Conservation (phyloP, 2,329 filamentous ascomycete species). For the Harringtonia aguacate region DNA sequence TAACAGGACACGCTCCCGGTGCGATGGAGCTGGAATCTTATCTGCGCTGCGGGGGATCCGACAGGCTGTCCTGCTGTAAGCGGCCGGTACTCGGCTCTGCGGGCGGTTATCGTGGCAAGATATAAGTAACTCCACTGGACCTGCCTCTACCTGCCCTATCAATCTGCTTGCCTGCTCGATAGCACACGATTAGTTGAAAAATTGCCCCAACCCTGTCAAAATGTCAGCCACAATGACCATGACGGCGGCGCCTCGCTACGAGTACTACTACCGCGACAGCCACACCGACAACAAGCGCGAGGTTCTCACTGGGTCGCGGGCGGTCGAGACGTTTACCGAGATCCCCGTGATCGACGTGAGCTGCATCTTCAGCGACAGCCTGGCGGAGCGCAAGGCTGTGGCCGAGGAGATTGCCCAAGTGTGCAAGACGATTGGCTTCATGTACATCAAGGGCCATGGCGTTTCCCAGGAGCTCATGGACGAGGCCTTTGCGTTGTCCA, state of each 20-base stretch:
- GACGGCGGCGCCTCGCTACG: slow-evolving; percentile 3
- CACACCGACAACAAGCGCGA: slow-evolving; percentile 8
- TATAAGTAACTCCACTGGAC: too few species aligned
- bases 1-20: too few species aligned
- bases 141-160: too few species aligned
- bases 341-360: slow-evolving; percentile 6
- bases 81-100: too few species aligned
- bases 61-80: too few species aligned
- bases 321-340: slow-evolving; percentile 5
- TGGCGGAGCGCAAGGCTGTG: slow-evolving; percentile 1
- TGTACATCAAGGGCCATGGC: slow-evolving; percentile 22
- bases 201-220: too few species aligned
- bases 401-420: slow-evolving; percentile 5
- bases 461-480: slow-evolving; percentile 15
- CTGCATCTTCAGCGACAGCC: slow-evolving; percentile 4
- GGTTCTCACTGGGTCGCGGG: slow-evolving; percentile 1
- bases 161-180: too few species aligned
- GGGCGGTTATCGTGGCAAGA: too few species aligned
- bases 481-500: slow-evolving; percentile 19
- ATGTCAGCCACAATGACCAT: neutral
- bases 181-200: too few species aligned
- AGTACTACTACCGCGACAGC: slow-evolving; percentile 8
- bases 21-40: too few species aligned
- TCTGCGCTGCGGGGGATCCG: too few species aligned
- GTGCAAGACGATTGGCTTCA: slow-evolving; percentile 18